Evolutionary conservation across 345 rosid species (phyloP), one percentile per base, ranked within the genome.

Genomic region (Eucalyptus marginata): DNA sequence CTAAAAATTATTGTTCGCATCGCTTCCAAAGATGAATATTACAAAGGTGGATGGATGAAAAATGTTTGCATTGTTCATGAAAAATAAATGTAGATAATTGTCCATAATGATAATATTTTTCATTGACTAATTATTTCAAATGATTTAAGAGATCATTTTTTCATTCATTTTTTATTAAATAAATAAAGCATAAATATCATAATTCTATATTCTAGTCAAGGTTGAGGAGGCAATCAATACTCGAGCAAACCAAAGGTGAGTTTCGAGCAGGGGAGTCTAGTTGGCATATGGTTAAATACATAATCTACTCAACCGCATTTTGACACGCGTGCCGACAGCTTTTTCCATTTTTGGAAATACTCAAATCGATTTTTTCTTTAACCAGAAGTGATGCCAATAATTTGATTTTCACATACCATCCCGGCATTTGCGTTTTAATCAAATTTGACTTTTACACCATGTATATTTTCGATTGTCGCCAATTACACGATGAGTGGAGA

Each of bases 131-230:
- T 64, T 15, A n/a, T 64, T 64, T 64, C 20, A 64, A 7, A 15
- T 5, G 2, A 14, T n/a, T 64, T 13, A 64, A 14, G 4, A 52
- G 10, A 59, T 59, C 10, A 13, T 29, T 52, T 52, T 52, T 52
- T 64, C 11, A 14, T 33, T 33, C 4, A 71, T 18, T 10, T 71
- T 33, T 10, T 0, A 1, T 1, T 3, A 5, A 76, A 76, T 40
- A 10, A 40, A 76, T 10, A 7, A 6, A 40, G 0, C 47, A 0
- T 22, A 20, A 76, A 18, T 10, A 36, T 71, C 46, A 36, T 9
- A 5, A 36, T 71, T 10, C 4, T 5, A 2, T 71, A 71, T 36
- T 36, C 14, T 20, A 5, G 8, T 18, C 4, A 2, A 71, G 27
- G 12, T 40, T 36, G 47, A 18, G 36, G 11, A 33, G 81, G 44